phyloP scores from a whole-genome alignment of 225 moss, liverwort and hornwort genomes.

The Marchantia polymorpha region DNA sequence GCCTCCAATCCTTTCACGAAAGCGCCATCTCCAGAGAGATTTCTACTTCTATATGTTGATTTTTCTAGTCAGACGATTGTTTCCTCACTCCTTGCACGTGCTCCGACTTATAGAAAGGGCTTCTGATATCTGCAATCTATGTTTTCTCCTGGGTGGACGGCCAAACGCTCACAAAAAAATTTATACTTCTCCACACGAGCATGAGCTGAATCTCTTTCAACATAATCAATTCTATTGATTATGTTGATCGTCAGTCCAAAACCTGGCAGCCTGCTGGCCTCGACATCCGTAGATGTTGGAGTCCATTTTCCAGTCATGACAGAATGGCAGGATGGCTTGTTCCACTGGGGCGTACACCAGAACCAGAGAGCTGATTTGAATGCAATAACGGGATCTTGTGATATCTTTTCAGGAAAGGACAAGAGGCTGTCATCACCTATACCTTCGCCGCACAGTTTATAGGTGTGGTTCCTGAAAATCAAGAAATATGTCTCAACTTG shows the following conservation, averaged over 20 bases:
- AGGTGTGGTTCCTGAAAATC: slow-evolving; percentile 18
- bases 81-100: no score
- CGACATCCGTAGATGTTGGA: slow-evolving; percentile 16
- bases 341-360: slow-evolving; percentile 23
- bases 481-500: no score
- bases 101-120: no score
- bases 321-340: slow-evolving; percentile 30
- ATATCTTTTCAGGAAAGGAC: slow-evolving; percentile 19
- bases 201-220: slow-evolving; percentile 15
- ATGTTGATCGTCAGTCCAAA: slow-evolving; percentile 36
- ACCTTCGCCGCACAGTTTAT: neutral
- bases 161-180: slow-evolving; percentile 11
- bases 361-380: slow-evolving; percentile 34
- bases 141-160: slow-evolving; percentile 26
- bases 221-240: slow-evolving; percentile 41
- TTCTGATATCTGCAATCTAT: no score
- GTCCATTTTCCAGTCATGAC: slow-evolving; percentile 30
- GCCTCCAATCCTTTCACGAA: no score
- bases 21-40: no score
- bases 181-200: slow-evolving; percentile 27
- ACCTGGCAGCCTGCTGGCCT: slow-evolving; percentile 24
- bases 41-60: no score
- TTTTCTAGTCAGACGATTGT: no score
- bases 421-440: slow-evolving; percentile 18
- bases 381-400: slow-evolving; percentile 16